Percentiles rank a stretch among this genome's conserved stretches.
Conservation (phyloP, 257 asterid genomes). For the Nyctanthes arbortristis region DNA sequence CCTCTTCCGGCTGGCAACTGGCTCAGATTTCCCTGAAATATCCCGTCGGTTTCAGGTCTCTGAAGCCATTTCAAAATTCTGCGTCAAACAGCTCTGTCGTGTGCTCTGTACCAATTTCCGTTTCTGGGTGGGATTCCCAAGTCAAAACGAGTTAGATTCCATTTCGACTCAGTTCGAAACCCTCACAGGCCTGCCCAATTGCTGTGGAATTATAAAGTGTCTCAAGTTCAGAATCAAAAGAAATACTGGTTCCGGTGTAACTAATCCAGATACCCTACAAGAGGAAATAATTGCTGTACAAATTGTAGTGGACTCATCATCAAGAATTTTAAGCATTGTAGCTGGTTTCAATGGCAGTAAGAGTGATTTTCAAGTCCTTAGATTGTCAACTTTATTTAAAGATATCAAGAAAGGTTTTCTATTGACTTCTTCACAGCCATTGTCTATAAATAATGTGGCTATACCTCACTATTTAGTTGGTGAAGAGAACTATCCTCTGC, state of each 20-base stretch:
- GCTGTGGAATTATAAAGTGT: conserved; percentile 71
- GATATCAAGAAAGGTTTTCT: conserved; percentile 47
- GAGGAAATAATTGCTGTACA: conserved; percentile 61
- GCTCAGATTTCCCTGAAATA: conserved; percentile 60
- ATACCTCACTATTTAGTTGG: conserved; percentile 66
- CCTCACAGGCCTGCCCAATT: conserved; percentile 73
- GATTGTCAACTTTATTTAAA: conserved; percentile 49
- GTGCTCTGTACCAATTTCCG: conserved; percentile 87
- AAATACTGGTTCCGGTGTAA: background rate
- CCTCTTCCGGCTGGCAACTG: conserved; percentile 70
- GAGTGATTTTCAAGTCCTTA: conserved; percentile 41
- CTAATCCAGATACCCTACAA: background rate
- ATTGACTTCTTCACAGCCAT: conserved; percentile 35
- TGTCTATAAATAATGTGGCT: conserved; percentile 32
- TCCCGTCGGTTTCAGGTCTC: conserved; percentile 54
- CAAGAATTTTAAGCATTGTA: conserved; percentile 62
- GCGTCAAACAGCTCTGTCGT: conserved; percentile 83
- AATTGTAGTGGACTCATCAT: conserved; percentile 68
- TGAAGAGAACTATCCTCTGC: conserved; percentile 51
- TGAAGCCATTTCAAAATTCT: conserved; percentile 48
- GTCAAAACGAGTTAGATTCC: conserved; percentile 47
- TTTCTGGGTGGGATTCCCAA: conserved; percentile 85
- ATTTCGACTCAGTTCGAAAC: conserved; percentile 57
- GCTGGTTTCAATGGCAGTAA: conserved; percentile 70
- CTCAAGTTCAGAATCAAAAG: conserved; percentile 40